phyloP scores from a whole-genome alignment of 176 grass and related monocot genomes.

The Chloris gayana region DNA sequence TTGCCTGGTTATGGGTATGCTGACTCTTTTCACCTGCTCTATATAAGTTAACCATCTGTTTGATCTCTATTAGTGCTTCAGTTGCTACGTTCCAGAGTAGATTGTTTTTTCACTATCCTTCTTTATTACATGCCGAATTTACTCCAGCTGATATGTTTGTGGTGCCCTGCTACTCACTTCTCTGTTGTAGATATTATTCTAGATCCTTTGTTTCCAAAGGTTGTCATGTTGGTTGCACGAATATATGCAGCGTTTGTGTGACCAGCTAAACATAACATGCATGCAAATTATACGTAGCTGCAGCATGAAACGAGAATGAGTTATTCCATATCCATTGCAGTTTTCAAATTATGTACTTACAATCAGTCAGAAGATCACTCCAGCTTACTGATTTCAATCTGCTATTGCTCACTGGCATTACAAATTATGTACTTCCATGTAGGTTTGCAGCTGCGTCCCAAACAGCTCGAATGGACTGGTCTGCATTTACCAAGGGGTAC shows the following conservation, averaged over 20 bases:
- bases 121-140: neutral
- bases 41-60: neutral
- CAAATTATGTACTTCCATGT: constrained; percentile 17
- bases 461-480: constrained; percentile 86
- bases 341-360: neutral
- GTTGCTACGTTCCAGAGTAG: constrained; percentile 4
- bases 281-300: neutral
- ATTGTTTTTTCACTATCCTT: neutral
- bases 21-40: neutral
- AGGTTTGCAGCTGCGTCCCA: constrained; percentile 83
- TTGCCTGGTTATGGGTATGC: constrained; percentile 92
- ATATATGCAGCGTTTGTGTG: neutral
- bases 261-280: neutral
- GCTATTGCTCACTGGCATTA: neutral
- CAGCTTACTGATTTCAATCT: neutral
- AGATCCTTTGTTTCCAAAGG: neutral
- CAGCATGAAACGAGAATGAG: neutral
- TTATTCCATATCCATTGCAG: neutral
- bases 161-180: neutral
- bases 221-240: neutral
- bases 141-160: neutral
- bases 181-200: neutral
- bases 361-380: neutral
- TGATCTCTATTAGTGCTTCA: neutral
- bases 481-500: constrained; percentile 93